Base-by-base conservation (phyloP, 495 filamentous ascomycete genomes). In the Penicillium mononematosum region DNA sequence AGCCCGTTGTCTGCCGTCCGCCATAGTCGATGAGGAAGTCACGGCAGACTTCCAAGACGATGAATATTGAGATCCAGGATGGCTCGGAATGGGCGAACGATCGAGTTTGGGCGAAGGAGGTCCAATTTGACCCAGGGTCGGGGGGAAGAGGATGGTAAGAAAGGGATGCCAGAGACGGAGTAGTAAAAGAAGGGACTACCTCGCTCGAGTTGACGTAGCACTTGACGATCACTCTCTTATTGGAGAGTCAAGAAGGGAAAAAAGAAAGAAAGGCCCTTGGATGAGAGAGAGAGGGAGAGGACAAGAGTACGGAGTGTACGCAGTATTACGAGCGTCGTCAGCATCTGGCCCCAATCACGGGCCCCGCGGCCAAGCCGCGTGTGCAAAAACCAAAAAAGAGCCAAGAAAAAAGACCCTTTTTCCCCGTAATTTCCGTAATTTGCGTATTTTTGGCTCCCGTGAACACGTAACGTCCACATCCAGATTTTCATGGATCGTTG, bases 261-360 rank as follows among this genome's bases (percentile, higher is more conserved):
- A 36, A 32, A 49, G 48, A 39, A 50, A 50, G 56, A 48, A 31
- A 45, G 46, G 19, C 48, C 45, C n/a, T 25, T 56, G 55, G 43
- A 51, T 24, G 55, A 42, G 50, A 45, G 51, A 42, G 44, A 43
- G 25, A 45, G 36, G 45, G 56, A 24, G 41, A 58, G 53, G 29
- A 31, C 34, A 38, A 54, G 45, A 20, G 44, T 45, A 46, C 47
- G 19, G 31, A 58, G 32, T 50, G 47, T 64, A 63, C 61, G 36
- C 53, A 47, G 63, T 64, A 63, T 63, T 62, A 64, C 67, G 68
- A 74, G 74, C 75, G 75, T 78, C 75, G 75, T 78, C 75, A 78
- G 75, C 75, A 59, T 67, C 52, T 64, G 53, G 58, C 67, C 68
- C 75, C 73, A 78, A 75, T 78, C 71, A 78, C 64, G 60, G 63